Evolutionary conservation across 257 asterid genomes (phyloP).

Genomic region (Euphrasia confusa): DNA sequence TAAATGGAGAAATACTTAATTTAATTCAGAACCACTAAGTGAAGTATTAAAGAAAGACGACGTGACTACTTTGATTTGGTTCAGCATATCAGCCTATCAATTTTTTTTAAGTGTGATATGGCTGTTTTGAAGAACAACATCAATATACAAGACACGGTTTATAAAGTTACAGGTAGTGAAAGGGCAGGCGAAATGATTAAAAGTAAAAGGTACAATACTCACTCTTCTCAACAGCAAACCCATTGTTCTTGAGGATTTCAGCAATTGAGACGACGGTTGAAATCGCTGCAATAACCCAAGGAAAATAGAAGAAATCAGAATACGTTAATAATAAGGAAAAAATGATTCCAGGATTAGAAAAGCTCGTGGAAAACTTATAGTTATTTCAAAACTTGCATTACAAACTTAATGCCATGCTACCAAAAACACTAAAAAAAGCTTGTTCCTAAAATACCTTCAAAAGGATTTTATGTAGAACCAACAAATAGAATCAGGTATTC

Average conservation of each 20-base stretch:
- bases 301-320: conserved; percentile 16
- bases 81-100: not conserved
- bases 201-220: conserved; percentile 18
- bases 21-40: conserved; percentile 9
- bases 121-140: not conserved
- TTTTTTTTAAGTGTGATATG: not conserved
- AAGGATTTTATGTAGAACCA: too few relatives aligned
- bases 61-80: not conserved
- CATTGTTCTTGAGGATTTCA: conserved; percentile 69
- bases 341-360: not conserved
- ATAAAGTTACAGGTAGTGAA: not conserved
- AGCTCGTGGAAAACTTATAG: too few relatives aligned
- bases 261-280: conserved; percentile 74
- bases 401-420: too few relatives aligned
- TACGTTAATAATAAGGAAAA: not conserved
- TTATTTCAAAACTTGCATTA: too few relatives aligned
- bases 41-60: not conserved
- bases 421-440: too few relatives aligned
- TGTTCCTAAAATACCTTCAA: too few relatives aligned
- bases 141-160: not conserved
- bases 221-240: conserved; percentile 70
- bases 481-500: too few relatives aligned
- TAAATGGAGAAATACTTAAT: conserved; percentile 18
- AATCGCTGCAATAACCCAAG: conserved; percentile 49
- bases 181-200: not conserved